phyloP scores from a whole-genome alignment of 1,139 yeast species.

The Sugiyamaella pinicola region DNA sequence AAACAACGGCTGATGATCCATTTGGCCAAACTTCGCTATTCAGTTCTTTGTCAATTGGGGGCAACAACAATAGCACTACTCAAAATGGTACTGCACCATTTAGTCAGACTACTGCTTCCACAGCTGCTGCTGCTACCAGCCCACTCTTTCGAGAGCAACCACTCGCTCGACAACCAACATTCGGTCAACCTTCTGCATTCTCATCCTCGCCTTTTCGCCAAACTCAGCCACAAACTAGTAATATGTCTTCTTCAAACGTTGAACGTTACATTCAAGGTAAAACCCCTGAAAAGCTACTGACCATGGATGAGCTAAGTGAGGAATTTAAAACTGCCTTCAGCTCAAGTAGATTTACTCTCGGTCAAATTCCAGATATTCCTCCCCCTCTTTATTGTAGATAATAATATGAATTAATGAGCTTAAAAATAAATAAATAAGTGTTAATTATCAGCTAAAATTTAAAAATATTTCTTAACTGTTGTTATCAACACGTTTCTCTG shows the following conservation, averaged over 20 bases:
- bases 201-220: slow-evolving; percentile 4
- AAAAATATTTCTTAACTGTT: slow-evolving; percentile 22
- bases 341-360: slow-evolving; percentile 56
- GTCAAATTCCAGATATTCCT: slow-evolving; percentile 74
- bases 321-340: slow-evolving; percentile 54
- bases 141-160: too few species aligned
- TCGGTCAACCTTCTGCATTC: background rate
- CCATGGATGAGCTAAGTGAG: slow-evolving; percentile 47
- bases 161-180: too few species aligned
- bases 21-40: slow-evolving; percentile 5
- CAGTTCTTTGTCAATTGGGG: background rate
- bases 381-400: slow-evolving; percentile 64
- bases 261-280: slow-evolving; percentile 41
- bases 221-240: background rate
- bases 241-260: too few species aligned
- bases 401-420: slow-evolving; percentile 19
- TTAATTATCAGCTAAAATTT: background rate
- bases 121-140: background rate
- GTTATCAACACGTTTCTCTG: slow-evolving; percentile 30
- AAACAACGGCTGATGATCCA: background rate
- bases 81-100: slow-evolving; percentile 25
- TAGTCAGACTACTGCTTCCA: slow-evolving; percentile 28
- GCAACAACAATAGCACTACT: background rate
- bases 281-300: slow-evolving; percentile 41
- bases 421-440: slow-evolving; percentile 1